phyloP scores from a whole-genome alignment of 2,329 filamentous ascomycete species.

The Incumbomyces delicatus region DNA sequence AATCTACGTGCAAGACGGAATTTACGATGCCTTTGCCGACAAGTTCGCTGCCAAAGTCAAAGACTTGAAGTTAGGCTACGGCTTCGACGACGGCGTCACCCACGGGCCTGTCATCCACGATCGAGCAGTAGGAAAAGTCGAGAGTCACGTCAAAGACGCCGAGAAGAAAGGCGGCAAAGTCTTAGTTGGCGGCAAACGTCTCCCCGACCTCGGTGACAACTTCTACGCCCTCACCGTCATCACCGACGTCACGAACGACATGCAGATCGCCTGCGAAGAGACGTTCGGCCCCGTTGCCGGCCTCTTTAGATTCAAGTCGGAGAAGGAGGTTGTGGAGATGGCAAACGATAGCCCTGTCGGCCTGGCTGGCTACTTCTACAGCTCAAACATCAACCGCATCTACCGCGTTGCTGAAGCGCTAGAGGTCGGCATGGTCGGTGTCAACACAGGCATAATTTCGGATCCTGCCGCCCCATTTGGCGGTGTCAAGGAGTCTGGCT shows the following conservation, averaged over 20 bases:
- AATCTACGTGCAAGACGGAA: slow-evolving; percentile 42
- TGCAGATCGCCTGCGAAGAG: slow-evolving; percentile 78
- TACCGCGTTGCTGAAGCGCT: slow-evolving; percentile 52
- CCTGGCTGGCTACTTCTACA: slow-evolving; percentile 91
- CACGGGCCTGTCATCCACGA: slow-evolving; percentile 57
- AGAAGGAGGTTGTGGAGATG: slow-evolving; percentile 74
- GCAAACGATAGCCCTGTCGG: slow-evolving; percentile 80
- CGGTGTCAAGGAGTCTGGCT: slow-evolving; percentile 73
- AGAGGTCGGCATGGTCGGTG: slow-evolving; percentile 44
- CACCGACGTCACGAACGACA: slow-evolving; percentile 72
- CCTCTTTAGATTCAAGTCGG: slow-evolving; percentile 77
- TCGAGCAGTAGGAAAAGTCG: slow-evolving; percentile 69
- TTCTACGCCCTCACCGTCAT: slow-evolving; percentile 89
- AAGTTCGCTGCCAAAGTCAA: slow-evolving; percentile 47
- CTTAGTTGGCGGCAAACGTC: slow-evolving; percentile 58
- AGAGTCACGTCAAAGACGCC: slow-evolving; percentile 70
- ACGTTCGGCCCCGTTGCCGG: slow-evolving; percentile 93
- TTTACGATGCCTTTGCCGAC: slow-evolving; percentile 45
- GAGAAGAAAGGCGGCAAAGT: slow-evolving; percentile 66
- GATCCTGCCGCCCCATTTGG: slow-evolving; percentile 55
- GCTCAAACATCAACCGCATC: slow-evolving; percentile 46
- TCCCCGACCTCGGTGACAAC: slow-evolving; percentile 67
- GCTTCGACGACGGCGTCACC: slow-evolving; percentile 37
- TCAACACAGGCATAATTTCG: slow-evolving; percentile 61
- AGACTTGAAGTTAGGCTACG: slow-evolving; percentile 37